phyloP scores from a whole-genome alignment of 1,284 basidiomycete genomes.

The Sphaerobolus stellatus region DNA sequence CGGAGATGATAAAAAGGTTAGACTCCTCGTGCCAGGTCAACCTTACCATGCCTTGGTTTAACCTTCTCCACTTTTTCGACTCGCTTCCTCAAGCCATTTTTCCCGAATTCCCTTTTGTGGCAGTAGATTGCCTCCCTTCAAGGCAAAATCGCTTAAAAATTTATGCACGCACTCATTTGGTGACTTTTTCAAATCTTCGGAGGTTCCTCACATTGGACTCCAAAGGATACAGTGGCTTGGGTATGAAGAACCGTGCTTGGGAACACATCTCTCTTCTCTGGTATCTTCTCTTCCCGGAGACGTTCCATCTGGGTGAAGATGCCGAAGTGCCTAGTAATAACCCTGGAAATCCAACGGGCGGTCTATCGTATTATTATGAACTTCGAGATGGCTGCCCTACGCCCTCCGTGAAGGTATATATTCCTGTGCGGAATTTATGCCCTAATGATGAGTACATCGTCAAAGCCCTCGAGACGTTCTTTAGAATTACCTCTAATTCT shows the following conservation, averaged over 20 bases:
- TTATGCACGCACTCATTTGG: conserved; percentile 2
- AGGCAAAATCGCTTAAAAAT: conserved; percentile 11
- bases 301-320: too few species aligned
- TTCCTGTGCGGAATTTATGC: conserved; percentile 12
- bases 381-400: neutral
- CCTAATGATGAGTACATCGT: conserved; percentile 2
- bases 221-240: neutral
- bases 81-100: conserved; percentile 4
- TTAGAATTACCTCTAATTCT: neutral
- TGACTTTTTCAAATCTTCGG: conserved; percentile 5
- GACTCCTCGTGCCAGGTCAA: neutral
- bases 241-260: neutral
- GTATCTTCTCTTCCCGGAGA: conserved; percentile 8
- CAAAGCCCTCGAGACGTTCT: conserved; percentile 2
- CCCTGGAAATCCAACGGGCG: conserved; percentile 2
- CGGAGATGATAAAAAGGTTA: neutral
- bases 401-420: conserved; percentile 12
- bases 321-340: neutral
- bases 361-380: conserved; percentile 11
- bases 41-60: conserved; percentile 1
- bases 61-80: neutral
- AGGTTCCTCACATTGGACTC: conserved; percentile 6
- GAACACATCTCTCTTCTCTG: conserved; percentile 3
- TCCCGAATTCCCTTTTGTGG: conserved; percentile 5
- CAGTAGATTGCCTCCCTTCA: conserved; percentile 10